Evolutionary conservation across 2,329 filamentous ascomycete species (phyloP), one percentile per base, ranked within the genome.

Genomic region (Paracorniculantispora psalliotae): DNA sequence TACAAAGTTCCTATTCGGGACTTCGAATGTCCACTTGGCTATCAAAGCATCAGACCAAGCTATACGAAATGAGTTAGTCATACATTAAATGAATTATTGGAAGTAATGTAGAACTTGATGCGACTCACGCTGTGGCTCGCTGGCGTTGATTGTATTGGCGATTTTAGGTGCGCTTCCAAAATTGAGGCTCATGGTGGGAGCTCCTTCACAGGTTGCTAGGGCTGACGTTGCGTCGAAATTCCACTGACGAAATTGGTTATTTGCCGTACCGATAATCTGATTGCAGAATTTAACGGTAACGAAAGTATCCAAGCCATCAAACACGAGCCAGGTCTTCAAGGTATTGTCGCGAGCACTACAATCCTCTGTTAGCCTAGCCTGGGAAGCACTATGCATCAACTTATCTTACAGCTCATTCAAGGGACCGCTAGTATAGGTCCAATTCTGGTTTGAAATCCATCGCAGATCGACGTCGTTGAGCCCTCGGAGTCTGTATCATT

Each of bases 191-290:
- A 65, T 25, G 26, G 44, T 46, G 41, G 61, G 52, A 2, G 37
- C 21, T 3, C 30, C 23, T 10, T 56, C 54, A 12, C 53, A 55
- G 28, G 55, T 56, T 37, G 39, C 63, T 10, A 85, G 60, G 7
- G 77, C 69, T 4, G 73, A 64, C 0, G 82, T 79, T 2, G 86
- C 74, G 50, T 86, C 79, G 60, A 85, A 86, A 43, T 76, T 77
- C 68, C 83, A 86, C 65, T 87, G 83, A 1, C 83, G 75, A 64
- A 87, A 87, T 66, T 86, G 84, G 61, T 86, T 86, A 64, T 85
- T 76, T 0, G 84, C 85, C 7, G 75, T 75, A 2, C 80, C 83
- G 3, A 87, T 76, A 55, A 76, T 71, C 23, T 81, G 67, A 0
- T 76, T 78, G 62, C 84, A 87, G 37, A 87, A 73, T 7, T 75